A percentile compares a stretch with the other conserved stretches of the same genome.
phyloP scores from a whole-genome alignment of 352 stramenopile genomes.

The Phytophthora citricola region DNA sequence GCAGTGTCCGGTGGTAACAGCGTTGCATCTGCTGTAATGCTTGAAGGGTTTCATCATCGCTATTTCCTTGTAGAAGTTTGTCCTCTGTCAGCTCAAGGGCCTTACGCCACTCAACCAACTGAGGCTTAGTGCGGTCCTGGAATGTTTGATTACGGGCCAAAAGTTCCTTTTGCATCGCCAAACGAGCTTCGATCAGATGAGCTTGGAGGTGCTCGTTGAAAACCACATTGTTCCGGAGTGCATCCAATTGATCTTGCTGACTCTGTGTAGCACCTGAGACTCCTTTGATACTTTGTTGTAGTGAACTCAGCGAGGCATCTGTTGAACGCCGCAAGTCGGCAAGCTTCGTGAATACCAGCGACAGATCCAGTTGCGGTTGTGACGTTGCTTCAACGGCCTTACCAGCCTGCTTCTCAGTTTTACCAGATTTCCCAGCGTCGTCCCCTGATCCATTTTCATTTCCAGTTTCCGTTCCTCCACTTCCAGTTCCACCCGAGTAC shows the following conservation, averaged over 20 bases:
- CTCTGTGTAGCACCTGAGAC: conserved; percentile 43
- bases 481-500: conserved; percentile 20
- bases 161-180: conserved; percentile 75
- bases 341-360: conserved; percentile 84
- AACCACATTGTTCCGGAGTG: conserved; percentile 52
- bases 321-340: conserved; percentile 69
- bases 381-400: conserved; percentile 13
- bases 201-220: conserved; percentile 68
- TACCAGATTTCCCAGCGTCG: conserved; percentile 14
- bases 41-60: conserved; percentile 66
- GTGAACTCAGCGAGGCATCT: conserved; percentile 59
- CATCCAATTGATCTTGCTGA: conserved; percentile 64
- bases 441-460: conserved; percentile 16
- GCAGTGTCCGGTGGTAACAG: conserved; percentile 63
- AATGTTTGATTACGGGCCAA: conserved; percentile 72
- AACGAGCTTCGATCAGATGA: conserved; percentile 56
- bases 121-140: conserved; percentile 71
- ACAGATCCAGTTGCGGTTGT: conserved; percentile 65
- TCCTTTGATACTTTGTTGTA: conserved; percentile 60
- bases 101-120: conserved; percentile 74
- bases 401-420: conserved; percentile 15
- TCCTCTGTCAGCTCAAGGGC: conserved; percentile 67
- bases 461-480: conserved; percentile 5
- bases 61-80: conserved; percentile 58
- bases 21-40: conserved; percentile 72